Base-by-base conservation (phyloP, 202 grass and related monocot species). In the Eragrostis tef region DNA sequence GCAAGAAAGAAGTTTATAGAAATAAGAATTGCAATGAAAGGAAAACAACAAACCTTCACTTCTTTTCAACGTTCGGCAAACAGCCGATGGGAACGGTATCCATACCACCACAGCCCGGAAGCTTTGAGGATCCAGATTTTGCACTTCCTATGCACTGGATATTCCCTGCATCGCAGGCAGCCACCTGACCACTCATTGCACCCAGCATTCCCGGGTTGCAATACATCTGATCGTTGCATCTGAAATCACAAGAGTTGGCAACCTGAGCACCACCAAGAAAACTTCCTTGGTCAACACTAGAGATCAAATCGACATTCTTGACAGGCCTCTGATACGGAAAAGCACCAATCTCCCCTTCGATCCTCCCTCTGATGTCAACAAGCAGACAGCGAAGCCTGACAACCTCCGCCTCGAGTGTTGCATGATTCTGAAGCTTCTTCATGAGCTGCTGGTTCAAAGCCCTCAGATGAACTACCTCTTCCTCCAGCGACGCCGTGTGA, bases 281-380 rank as follows among this genome's bases (percentile, higher is more conserved):
- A 50, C 73, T 86, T 44, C 78, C 84, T 70, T 86, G 85, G 51
- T 72, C 78, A 79, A 84, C 59, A 60, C 64, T 76, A 44, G 83
- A 67, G 6, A 71, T 49, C 21, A 88, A 56, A 71, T 89, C 75
- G 1, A 66, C 56, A 60, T 45, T 60, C 75, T 82, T 94, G 11
- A 62, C 44, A 2, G 70, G 82, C 19, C 84, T 93, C 45, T 90
- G 88, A 70, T 95, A 98, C 19, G 95, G 92, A 79, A 98, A 98
- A 19, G 87, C 64, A 7, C 92, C 95, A 44, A 98, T 93, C 87
- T 98, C 95, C 14, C 92, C 95, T 78, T 98, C 95, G 53, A 98
- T 98, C 73, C 95, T 94, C 47, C 92, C 95, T 56, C 92, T 93
- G 47, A 98, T 86, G 54, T 95, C 95, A 46, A 98, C 92, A 75